These are phyloP conservation scores for Corynespora cassiicola DNA, from an alignment of 2,329 filamentous ascomycete species.

Conservation along the genomic window DNA sequence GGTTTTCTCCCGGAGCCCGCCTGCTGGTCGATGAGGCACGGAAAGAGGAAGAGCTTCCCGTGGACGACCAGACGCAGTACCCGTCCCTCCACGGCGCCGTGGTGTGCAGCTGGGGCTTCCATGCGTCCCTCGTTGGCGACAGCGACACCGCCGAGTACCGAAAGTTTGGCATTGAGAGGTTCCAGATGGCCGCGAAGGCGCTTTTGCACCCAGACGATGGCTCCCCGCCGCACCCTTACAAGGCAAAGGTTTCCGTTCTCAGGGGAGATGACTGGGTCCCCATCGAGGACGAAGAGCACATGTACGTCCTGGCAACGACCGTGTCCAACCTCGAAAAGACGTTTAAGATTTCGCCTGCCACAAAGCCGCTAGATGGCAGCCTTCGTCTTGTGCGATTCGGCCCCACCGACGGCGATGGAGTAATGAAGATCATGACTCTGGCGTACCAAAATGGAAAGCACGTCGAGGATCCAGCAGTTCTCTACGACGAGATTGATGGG, in stretches of 20 bases:
- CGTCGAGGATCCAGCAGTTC: constrained; percentile 62
- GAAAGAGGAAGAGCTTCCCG: constrained; percentile 46
- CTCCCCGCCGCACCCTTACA: constrained; percentile 62
- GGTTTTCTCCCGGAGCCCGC: constrained; percentile 53
- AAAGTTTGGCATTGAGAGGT: constrained; percentile 76
- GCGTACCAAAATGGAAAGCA: constrained; percentile 66
- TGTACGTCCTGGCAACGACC: constrained; percentile 77
- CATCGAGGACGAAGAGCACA: constrained; percentile 61
- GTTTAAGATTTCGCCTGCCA: constrained; percentile 81
- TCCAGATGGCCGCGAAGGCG: constrained; percentile 82
- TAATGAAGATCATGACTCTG: constrained; percentile 77
- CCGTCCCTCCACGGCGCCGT: constrained; percentile 71
- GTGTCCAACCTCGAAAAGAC: constrained; percentile 82
- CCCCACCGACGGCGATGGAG: constrained; percentile 66
- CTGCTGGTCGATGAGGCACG: constrained; percentile 52
- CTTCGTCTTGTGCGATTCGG: constrained; percentile 80
- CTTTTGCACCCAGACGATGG: constrained; percentile 68
- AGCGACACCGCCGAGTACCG: constrained; percentile 86
- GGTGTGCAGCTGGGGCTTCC: constrained; percentile 88
- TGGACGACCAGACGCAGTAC: constrained; percentile 21
- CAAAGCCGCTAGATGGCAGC: constrained; percentile 72
- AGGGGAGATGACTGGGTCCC: constrained; percentile 34
- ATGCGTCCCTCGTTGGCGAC: constrained; percentile 87
- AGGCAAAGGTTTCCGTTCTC: constrained; percentile 57
- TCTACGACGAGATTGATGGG: constrained; percentile 74